A percentile compares a stretch with the other conserved stretches of the same genome.
These are phyloP conservation scores for Calonectria crousiana DNA, from an alignment of 2,329 filamentous ascomycete species.

Conservation along the genomic window DNA sequence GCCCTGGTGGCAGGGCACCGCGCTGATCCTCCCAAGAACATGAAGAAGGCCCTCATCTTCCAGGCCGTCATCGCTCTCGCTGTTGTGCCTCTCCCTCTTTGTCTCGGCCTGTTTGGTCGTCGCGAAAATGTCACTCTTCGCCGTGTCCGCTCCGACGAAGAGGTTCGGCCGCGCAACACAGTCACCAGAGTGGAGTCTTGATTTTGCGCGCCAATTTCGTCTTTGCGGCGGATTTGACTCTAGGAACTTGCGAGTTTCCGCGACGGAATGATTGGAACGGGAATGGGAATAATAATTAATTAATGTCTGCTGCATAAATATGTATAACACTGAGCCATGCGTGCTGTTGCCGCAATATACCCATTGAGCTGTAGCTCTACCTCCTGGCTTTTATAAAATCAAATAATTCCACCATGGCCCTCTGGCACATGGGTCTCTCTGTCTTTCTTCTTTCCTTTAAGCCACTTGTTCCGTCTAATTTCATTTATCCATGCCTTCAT, in stretches of 20 bases:
- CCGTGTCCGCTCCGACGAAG: constrained; percentile 60
- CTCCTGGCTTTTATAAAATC: background rate
- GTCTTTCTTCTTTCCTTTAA: background rate
- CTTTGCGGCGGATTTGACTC: background rate
- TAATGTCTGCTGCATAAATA: constrained; percentile 22
- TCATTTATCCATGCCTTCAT: background rate
- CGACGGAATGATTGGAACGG: background rate
- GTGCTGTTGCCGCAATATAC: constrained; percentile 40
- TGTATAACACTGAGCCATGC: constrained; percentile 10
- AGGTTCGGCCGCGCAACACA: constrained; percentile 33
- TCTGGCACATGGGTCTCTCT: background rate
- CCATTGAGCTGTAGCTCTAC: constrained; percentile 25
- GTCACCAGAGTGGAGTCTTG: constrained; percentile 31
- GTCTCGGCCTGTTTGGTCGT: constrained; percentile 78
- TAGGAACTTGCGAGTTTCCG: background rate
- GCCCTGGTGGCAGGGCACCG: constrained; percentile 71
- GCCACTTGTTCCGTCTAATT: background rate
- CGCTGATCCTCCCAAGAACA: constrained; percentile 74
- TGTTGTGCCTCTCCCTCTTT: constrained; percentile 75
- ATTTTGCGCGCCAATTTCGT: background rate
- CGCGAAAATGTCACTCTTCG: constrained; percentile 62
- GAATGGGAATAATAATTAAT: constrained; percentile 23
- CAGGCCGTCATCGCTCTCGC: constrained; percentile 77
- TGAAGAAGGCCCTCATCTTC: constrained; percentile 83
- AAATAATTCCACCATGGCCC: background rate